Evolutionary conservation across 768 basidiomycete species (phyloP), one percentile per base, ranked within the genome.

Genomic region (Boletus fagicola): DNA sequence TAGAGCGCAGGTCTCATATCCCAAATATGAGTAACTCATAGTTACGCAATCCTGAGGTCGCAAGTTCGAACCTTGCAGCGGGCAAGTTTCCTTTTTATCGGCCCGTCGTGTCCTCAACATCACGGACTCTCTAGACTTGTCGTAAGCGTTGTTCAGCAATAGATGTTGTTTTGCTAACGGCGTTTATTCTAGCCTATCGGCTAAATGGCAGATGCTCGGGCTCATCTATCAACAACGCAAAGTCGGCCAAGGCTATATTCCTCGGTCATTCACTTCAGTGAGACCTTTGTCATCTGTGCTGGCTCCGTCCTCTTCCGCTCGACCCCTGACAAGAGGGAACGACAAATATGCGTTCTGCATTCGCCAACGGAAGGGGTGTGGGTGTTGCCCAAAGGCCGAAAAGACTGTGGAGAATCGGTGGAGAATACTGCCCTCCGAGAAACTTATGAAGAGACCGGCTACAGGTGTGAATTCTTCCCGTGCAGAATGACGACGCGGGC

Each of bases 21-120:
- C 0, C 3, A 33, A 46, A 62, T 75, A 61, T 76, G 77, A 77
- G 62, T 67, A 64, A 58, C 65, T 28, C 0, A 1, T 2, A 4
- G 57, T 62, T 67, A 64, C 59, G 73, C 57, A 80, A 81, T 83
- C 81, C 78, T 77, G 79, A 82, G 78, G 80, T 80, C 81, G 78
- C 78, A 79, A 81, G 81, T 82, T 83, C 81, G 81, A 83, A 69
- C 77, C 81, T 81, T 79, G 76, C 78, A 80, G 76, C 74, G 81
- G 75, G 80, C 81, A 82, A 8, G 2, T 36, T 2, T 26, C 55
- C 61, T 70, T 67, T 58, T 55, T 11, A 10, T 38, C 28, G 18
- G 5, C 16, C n/a, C 9, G 7, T 33, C 10, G 3, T 33, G 36
- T 38, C 36, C 20, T 16, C 16, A 20, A 15, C 46, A 24, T 24